These are phyloP conservation scores for Globisporangium middletonii DNA, from an alignment of 352 stramenopile genomes.

Conservation along the genomic window DNA sequence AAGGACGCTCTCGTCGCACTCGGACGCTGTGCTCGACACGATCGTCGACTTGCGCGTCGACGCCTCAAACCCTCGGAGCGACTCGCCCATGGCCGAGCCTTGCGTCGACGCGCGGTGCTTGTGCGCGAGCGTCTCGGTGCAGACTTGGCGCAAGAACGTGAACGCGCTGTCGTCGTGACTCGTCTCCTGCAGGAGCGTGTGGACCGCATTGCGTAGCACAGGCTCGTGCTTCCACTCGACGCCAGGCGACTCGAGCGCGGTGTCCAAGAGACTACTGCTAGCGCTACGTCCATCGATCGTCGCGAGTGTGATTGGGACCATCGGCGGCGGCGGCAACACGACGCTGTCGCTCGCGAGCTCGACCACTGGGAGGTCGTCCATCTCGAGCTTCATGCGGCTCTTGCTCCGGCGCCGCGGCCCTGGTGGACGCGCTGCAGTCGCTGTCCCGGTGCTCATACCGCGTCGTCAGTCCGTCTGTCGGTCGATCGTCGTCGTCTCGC, in stretches of 20 bases:
- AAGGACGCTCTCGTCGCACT: constrained; percentile 1
- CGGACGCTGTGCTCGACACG: constrained; percentile 5
- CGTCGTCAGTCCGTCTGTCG: neutral
- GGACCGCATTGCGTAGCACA: constrained; percentile 39
- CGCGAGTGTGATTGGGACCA: neutral
- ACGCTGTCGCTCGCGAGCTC: neutral
- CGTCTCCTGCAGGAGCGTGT: constrained; percentile 48
- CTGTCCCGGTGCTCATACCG: constrained; percentile 1
- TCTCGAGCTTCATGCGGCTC: constrained; percentile 17
- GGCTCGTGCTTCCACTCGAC: constrained; percentile 17
- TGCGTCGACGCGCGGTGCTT: constrained; percentile 5
- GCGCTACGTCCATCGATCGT: too few species aligned
- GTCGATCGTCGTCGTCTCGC: neutral
- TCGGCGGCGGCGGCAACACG: neutral
- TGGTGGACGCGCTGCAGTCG: constrained; percentile 6
- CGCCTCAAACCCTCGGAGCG: neutral
- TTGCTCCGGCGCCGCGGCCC: constrained; percentile 16
- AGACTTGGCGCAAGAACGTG: constrained; percentile 60
- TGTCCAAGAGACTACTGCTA: too few species aligned
- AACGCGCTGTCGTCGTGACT: constrained; percentile 36
- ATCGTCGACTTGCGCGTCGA: constrained; percentile 3
- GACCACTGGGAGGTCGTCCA: constrained; percentile 6
- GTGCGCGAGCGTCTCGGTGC: constrained; percentile 32
- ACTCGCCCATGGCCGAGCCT: neutral
- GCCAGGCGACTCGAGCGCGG: neutral